Evolutionary conservation across 2,329 filamentous ascomycete genomes (phyloP).

Genomic region (Shiraia sp.): DNA sequence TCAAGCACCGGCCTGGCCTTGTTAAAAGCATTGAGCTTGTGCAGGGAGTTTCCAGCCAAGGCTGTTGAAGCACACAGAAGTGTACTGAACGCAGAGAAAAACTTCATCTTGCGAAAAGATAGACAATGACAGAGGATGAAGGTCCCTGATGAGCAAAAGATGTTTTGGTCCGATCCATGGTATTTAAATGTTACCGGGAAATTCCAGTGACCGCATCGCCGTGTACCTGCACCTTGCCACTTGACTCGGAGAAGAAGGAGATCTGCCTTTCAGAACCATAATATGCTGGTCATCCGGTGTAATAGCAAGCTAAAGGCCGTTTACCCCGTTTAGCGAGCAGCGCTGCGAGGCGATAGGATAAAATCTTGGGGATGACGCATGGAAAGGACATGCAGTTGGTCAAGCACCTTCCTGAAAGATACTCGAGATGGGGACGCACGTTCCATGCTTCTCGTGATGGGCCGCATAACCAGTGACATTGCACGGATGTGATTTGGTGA

Average conservation of each 20-base stretch:
- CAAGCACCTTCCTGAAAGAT: slow-evolving; percentile 20
- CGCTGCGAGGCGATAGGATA: not conserved
- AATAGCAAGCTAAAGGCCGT: not conserved
- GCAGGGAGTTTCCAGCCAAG: slow-evolving; percentile 31
- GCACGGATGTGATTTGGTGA: slow-evolving; percentile 6
- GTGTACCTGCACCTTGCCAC: slow-evolving; percentile 9
- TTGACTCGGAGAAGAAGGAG: slow-evolving; percentile 25
- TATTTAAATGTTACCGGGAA: slow-evolving; percentile 21
- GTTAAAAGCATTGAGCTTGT: slow-evolving; percentile 32
- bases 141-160: not conserved
- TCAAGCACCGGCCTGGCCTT: slow-evolving; percentile 32
- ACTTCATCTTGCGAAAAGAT: slow-evolving; percentile 34
- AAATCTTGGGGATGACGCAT: slow-evolving; percentile 3
- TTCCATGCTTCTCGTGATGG: not conserved
- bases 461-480: not conserved
- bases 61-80: slow-evolving; percentile 37
- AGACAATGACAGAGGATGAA: slow-evolving; percentile 7
- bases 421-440: slow-evolving; percentile 1
- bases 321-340: not conserved
- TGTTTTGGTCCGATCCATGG: slow-evolving; percentile 1
- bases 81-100: slow-evolving; percentile 29
- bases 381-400: slow-evolving; percentile 8
- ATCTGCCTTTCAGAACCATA: slow-evolving; percentile 3
- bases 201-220: slow-evolving; percentile 12
- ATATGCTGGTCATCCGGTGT: slow-evolving; percentile 3